Percentiles rank a stretch among this genome's conserved stretches.
Conservation (phyloP, 2,329 filamentous ascomycete genomes). For the Diaporthe ampelina region DNA sequence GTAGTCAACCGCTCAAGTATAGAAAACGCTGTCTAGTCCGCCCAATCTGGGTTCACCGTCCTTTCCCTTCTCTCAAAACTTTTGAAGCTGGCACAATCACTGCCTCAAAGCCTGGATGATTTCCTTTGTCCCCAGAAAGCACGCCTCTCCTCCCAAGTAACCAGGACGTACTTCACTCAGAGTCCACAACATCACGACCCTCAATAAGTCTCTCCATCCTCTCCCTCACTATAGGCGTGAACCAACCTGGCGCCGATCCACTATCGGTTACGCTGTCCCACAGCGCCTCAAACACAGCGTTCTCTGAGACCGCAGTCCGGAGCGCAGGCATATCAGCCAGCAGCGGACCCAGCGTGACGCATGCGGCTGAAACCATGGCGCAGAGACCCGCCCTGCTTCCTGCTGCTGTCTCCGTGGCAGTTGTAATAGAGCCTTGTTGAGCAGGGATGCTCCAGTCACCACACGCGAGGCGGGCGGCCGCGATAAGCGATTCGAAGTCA, state of each 20-base stretch:
- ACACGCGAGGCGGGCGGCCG: not conserved
- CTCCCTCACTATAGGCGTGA: not conserved
- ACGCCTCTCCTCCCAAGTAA: too few relatives aligned
- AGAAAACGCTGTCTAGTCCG: too few relatives aligned
- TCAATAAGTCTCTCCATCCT: not conserved
- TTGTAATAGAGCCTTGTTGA: too few relatives aligned
- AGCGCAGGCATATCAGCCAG: not conserved
- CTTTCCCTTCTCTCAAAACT: too few relatives aligned
- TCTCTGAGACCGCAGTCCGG: not conserved
- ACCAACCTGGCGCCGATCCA: not conserved
- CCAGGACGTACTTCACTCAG: too few relatives aligned
- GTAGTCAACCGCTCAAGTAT: too few relatives aligned
- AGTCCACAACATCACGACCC: not conserved
- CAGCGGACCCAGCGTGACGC: not conserved
- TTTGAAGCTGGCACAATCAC: too few relatives aligned
- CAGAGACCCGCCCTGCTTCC: not conserved
- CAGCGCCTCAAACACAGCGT: not conserved
- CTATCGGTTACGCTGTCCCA: not conserved
- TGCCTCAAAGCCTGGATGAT: too few relatives aligned
- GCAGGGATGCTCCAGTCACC: not conserved
- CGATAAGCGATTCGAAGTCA: constrained; percentile 5
- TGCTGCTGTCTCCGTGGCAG: not conserved
- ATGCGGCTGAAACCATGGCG: not conserved
- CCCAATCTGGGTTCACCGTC: too few relatives aligned
- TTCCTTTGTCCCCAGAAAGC: too few relatives aligned